Percentiles rank a stretch among this genome's conserved stretches.
Conservation (phyloP, 1,139 yeast species). For the Pichia sp. region DNA sequence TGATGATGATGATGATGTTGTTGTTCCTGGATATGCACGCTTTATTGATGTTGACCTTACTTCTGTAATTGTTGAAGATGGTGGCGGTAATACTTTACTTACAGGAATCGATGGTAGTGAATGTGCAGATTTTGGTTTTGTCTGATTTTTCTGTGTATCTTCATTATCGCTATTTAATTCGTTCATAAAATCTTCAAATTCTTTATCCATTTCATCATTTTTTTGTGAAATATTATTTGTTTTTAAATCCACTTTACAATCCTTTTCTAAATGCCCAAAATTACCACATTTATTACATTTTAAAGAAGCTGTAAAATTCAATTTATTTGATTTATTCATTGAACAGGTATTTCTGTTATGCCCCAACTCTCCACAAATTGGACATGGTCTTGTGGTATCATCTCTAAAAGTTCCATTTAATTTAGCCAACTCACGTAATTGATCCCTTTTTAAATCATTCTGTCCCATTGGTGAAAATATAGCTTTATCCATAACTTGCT, state of each 20-base stretch:
- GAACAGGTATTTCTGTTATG: constrained; percentile 62
- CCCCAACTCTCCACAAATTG: constrained; percentile 53
- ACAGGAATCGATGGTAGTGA: background rate
- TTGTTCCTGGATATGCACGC: background rate
- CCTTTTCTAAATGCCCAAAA: constrained; percentile 82
- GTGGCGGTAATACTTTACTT: background rate
- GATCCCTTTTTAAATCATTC: constrained; percentile 86
- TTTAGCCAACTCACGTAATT: constrained; percentile 84
- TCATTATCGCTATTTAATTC: constrained; percentile 37
- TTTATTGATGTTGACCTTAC: no score
- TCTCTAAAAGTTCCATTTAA: constrained; percentile 86
- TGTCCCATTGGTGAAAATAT: constrained; percentile 89
- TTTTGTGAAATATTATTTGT: background rate
- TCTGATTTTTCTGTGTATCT: background rate
- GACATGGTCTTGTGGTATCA: constrained; percentile 63
- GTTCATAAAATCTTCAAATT: constrained; percentile 46
- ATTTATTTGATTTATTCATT: constrained; percentile 41
- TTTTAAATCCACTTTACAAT: constrained; percentile 49
- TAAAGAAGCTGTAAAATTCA: constrained; percentile 49
- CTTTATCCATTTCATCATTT: constrained; percentile 33
- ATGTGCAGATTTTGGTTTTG: background rate
- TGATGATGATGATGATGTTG: background rate
- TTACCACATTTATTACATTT: constrained; percentile 76
- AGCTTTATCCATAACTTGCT: constrained; percentile 74
- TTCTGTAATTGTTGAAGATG: background rate